Evolutionary conservation across 345 rosid genomes (phyloP), one percentile per base, ranked within the genome.

Genomic region (Gossypium arboreum): DNA sequence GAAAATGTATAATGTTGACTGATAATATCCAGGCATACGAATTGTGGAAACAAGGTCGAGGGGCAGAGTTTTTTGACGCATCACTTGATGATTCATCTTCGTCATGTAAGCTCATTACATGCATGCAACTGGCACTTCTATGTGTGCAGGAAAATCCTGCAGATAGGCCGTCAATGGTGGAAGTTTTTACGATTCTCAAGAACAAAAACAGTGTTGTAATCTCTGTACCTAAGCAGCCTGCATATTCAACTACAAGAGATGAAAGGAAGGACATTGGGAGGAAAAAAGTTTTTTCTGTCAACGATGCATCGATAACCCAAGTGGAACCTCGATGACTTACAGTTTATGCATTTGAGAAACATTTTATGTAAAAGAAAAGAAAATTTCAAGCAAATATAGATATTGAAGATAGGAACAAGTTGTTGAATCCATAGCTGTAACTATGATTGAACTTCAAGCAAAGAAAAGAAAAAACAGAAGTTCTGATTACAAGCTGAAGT

Each of bases 121-220:
- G 78, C 4, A 5, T 75, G 78, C 78, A 67, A 45, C 9, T 75
- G 11, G 78, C 66, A 41, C 29, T 66, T 44, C 61, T 75, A 16
- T 56, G 78, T 9, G 56, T 75, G 55, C 66, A 75, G 55, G 73
- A 75, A 56, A 50, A 55, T 39, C n/a, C 72, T 15, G 73, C 18
- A 3, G 78, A 75, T 57, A 75, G 78, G 43, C 78, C 78, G 1
- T 54, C 73, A 8, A 75, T 75, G 78, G 48, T 67, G n/a, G 75
- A 76, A 61, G 75, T 76, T 59, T 70, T 12, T 15, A 16, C 25
- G 2, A 48, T 70, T 58, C 55, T 70, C 3, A 76, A 76, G 45
- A 69, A 59, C 4, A 16, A 70, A 29, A 29, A 25, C 0, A 47
- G 0, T 18, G 34, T 18, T 12, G 51, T 43, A 18, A 64, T 74